These are phyloP conservation scores for Diplodia seriata DNA, from an alignment of 2,329 filamentous ascomycete genomes.

Conservation along the genomic window DNA sequence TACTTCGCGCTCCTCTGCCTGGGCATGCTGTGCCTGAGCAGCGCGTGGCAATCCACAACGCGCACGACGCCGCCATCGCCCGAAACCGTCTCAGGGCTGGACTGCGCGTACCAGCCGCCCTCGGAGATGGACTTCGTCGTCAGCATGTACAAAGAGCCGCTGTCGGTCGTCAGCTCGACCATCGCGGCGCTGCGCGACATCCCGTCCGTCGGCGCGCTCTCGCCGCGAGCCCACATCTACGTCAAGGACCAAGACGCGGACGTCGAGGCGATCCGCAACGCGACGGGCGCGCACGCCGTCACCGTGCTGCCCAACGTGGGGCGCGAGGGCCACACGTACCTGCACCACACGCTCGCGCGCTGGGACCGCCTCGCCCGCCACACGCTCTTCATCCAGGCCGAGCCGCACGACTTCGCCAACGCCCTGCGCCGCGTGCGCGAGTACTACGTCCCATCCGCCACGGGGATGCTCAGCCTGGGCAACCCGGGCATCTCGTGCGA, in stretches of 20 bases:
- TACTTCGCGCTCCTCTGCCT: too few relatives aligned
- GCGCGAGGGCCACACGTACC: conserved; percentile 55
- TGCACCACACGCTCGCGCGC: conserved; percentile 53
- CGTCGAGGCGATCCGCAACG: conserved; percentile 35
- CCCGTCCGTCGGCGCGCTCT: conserved; percentile 31
- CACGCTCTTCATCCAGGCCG: conserved; percentile 58
- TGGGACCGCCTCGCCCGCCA: conserved; percentile 56
- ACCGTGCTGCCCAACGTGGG: conserved; percentile 49
- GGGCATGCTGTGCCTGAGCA: too few relatives aligned
- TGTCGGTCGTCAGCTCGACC: conserved; percentile 39
- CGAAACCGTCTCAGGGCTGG: too few relatives aligned
- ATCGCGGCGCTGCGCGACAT: conserved; percentile 24
- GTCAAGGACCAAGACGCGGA: conserved; percentile 40
- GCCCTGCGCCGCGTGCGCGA: conserved; percentile 43
- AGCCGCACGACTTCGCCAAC: conserved; percentile 46
- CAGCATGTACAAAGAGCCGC: conserved; percentile 48
- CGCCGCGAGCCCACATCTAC: conserved; percentile 40
- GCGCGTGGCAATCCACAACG: too few relatives aligned
- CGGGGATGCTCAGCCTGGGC: conserved; percentile 56
- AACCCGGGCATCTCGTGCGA: conserved; percentile 46
- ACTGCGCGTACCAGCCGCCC: too few relatives aligned
- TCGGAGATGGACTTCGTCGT: conserved; percentile 40
- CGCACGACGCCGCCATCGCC: too few relatives aligned
- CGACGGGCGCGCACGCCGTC: conserved; percentile 40
- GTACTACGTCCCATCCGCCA: conserved; percentile 48